phyloP scores from a whole-genome alignment of 108 stramenopile species.

The Pseudonitzschia multiseries region DNA sequence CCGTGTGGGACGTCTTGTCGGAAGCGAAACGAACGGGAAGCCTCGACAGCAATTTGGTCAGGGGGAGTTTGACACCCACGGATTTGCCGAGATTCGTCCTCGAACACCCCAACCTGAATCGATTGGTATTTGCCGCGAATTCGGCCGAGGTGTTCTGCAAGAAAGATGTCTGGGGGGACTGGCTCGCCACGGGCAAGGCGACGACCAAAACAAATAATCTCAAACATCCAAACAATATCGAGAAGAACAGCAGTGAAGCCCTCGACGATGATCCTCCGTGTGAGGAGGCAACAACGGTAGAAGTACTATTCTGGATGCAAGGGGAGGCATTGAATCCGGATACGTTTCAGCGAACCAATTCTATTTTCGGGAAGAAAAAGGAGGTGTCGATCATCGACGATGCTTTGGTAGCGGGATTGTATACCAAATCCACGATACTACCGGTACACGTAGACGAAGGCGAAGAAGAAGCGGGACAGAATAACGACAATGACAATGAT shows the following conservation, averaged over 20 bases:
- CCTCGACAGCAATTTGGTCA: neutral
- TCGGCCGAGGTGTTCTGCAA: conserved; percentile 5
- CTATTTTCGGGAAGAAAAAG: conserved; percentile 3
- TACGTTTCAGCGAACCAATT: neutral
- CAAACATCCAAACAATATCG: no score
- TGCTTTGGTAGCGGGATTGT: neutral
- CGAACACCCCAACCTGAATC: conserved; percentile 1
- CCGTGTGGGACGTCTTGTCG: conserved; percentile 5
- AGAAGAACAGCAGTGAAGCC: neutral
- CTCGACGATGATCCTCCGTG: neutral
- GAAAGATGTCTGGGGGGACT: neutral
- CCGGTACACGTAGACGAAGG: no score
- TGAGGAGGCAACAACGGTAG: neutral
- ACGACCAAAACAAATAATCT: neutral
- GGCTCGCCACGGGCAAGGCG: neutral
- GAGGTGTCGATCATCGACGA: neutral
- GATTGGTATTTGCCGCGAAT: neutral
- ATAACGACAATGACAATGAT: no score
- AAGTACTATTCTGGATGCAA: neutral
- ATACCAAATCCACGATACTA: neutral
- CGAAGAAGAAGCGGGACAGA: no score
- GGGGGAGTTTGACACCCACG: neutral
- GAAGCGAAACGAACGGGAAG: neutral
- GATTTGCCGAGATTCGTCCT: neutral
- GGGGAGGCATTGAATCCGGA: neutral